phyloP scores from a whole-genome alignment of 768 basidiomycete genomes.

The Boletus tomentosulus region DNA sequence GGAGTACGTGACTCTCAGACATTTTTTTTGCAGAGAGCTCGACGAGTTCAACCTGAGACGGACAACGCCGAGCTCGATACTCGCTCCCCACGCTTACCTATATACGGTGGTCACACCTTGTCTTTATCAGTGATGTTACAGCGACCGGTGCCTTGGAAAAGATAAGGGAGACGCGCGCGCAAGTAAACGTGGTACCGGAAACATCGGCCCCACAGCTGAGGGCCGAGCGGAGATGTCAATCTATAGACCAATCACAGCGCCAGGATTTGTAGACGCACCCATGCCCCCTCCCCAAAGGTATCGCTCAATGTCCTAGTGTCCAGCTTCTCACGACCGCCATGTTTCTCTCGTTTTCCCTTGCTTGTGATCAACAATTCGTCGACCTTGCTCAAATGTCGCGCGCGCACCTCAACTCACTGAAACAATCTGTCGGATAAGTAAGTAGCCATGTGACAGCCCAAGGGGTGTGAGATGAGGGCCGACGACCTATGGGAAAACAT shows the following conservation, averaged over 20 bases:
- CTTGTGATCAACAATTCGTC: background rate
- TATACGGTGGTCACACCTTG: constrained; percentile 3
- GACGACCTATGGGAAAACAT: background rate
- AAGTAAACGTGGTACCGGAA: background rate
- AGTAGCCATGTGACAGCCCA: background rate
- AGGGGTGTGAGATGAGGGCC: background rate
- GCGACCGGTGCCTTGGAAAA: background rate
- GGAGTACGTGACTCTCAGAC: constrained; percentile 44
- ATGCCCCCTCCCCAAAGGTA: too few species aligned
- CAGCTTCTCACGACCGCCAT: too few species aligned
- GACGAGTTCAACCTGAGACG: background rate
- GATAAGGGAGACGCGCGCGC: constrained; percentile 10
- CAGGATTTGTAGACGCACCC: too few species aligned
- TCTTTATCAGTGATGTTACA: constrained; percentile 14
- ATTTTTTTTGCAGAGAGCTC: constrained; percentile 6
- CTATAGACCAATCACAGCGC: background rate
- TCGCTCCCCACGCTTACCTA: background rate
- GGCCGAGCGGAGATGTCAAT: background rate
- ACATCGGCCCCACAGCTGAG: background rate
- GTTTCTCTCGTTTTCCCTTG: too few species aligned
- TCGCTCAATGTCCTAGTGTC: too few species aligned
- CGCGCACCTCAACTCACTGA: background rate
- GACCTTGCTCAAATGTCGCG: background rate
- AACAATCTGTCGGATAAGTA: background rate
- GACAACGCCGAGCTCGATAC: background rate